Evolutionary conservation across 768 basidiomycete species (phyloP).

Genomic region (Termitomyces sp.): DNA sequence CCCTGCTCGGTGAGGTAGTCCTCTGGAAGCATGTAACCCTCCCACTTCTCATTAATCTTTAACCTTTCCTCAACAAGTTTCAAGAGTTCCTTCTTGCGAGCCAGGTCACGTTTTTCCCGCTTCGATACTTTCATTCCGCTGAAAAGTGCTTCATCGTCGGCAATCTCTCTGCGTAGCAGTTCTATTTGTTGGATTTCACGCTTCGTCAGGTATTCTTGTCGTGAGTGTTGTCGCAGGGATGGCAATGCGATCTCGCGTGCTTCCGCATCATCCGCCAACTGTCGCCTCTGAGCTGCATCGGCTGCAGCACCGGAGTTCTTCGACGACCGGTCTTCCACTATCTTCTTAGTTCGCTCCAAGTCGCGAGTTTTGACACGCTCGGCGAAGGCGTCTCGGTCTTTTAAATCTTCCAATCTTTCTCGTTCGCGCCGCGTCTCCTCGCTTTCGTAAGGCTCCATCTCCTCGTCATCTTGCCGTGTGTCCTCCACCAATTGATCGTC

Average conservation of each 20-base stretch:
- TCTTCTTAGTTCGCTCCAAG: slow-evolving; percentile 80
- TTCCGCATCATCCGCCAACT: slow-evolving; percentile 76
- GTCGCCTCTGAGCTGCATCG: slow-evolving; percentile 78
- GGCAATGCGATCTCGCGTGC: slow-evolving; percentile 58
- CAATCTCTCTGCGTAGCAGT: slow-evolving; percentile 86
- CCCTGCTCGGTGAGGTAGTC: slow-evolving; percentile 99
- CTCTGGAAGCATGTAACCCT: slow-evolving; percentile 95
- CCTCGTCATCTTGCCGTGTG: slow-evolving; percentile 37
- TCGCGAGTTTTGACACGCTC: slow-evolving; percentile 84
- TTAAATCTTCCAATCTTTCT: slow-evolving; percentile 74
- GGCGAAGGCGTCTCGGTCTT: slow-evolving; percentile 92
- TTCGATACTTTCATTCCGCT: slow-evolving; percentile 88
- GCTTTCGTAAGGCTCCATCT: slow-evolving; percentile 60
- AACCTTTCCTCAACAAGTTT: slow-evolving; percentile 91
- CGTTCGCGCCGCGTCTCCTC: slow-evolving; percentile 67
- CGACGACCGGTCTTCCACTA: slow-evolving; percentile 91
- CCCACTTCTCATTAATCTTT: slow-evolving; percentile 92
- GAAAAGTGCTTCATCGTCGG: slow-evolving; percentile 91
- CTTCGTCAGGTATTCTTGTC: slow-evolving; percentile 95
- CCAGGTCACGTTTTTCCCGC: slow-evolving; percentile 77
- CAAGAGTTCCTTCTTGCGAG: slow-evolving; percentile 89
- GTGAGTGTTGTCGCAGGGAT: slow-evolving; percentile 80
- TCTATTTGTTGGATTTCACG: slow-evolving; percentile 97
- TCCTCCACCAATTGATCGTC: slow-evolving; percentile 38
- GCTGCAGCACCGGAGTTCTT: slow-evolving; percentile 70